These are phyloP conservation scores for Fusarium cyanostomum DNA, from an alignment of 2,329 filamentous ascomycete genomes.

Conservation along the genomic window DNA sequence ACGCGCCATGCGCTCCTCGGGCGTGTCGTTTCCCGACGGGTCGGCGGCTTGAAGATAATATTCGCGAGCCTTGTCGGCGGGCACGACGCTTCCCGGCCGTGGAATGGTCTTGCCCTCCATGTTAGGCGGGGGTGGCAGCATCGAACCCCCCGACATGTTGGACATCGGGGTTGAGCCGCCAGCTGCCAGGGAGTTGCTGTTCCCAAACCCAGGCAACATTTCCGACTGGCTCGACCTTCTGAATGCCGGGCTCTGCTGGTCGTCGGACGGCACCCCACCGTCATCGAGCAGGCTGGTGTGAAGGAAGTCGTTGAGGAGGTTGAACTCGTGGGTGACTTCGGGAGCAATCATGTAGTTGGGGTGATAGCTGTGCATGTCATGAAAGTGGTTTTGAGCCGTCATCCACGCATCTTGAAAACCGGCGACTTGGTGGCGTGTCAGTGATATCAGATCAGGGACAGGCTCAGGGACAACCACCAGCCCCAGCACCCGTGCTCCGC, in stretches of 20 bases:
- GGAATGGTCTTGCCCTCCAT: conserved; percentile 64
- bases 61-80: conserved; percentile 80
- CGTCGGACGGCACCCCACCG: conserved; percentile 74
- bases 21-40: conserved; percentile 83
- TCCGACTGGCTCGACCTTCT: conserved; percentile 56
- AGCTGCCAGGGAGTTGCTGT: conserved; percentile 47
- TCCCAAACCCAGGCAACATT: conserved; percentile 60
- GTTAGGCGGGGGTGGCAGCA: conserved; percentile 59
- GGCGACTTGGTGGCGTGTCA: conserved; percentile 65
- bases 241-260: conserved; percentile 61
- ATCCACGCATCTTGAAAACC: conserved; percentile 87
- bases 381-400: conserved; percentile 74
- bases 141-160: conserved; percentile 48
- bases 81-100: conserved; percentile 68
- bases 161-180: conserved; percentile 35
- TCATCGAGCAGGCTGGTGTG: conserved; percentile 92
- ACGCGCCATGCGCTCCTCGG: conserved; percentile 95
- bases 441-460: conserved; percentile 38
- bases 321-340: conserved; percentile 96
- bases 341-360: conserved; percentile 93
- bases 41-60: conserved; percentile 98
- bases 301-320: conserved; percentile 94
- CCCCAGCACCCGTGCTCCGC: conserved; percentile 39
- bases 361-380: conserved; percentile 95
- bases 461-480: conserved; percentile 27